Conservation (phyloP, 495 filamentous ascomycete genomes). For the Talaromyces stipitatus region DNA sequence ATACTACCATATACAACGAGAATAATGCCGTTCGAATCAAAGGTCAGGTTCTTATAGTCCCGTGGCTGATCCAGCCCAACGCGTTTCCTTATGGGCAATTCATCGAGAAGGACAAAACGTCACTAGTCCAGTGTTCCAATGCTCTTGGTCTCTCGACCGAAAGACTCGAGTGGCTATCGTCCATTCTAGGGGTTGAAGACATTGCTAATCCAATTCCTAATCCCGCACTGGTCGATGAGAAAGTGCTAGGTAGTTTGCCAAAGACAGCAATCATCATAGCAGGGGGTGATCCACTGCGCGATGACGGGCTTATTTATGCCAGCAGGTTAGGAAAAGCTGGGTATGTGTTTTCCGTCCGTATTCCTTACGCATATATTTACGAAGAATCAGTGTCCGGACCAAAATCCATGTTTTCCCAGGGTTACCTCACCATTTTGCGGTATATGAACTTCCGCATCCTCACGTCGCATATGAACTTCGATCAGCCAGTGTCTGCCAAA, state of each 20-base stretch:
- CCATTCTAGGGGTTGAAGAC: slow-evolving; percentile 17
- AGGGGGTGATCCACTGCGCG: slow-evolving; percentile 37
- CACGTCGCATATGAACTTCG: neutral
- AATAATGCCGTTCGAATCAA: slow-evolving; percentile 19
- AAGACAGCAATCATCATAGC: slow-evolving; percentile 36
- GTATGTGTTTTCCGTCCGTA: neutral
- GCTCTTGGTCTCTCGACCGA: slow-evolving; percentile 29
- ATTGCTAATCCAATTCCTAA: slow-evolving; percentile 3
- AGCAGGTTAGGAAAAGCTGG: neutral
- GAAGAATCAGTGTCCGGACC: neutral
- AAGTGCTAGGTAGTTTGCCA: slow-evolving; percentile 30
- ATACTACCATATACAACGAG: slow-evolving; percentile 3
- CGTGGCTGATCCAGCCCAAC: slow-evolving; percentile 21
- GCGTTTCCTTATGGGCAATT: slow-evolving; percentile 23
- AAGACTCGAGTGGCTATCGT: slow-evolving; percentile 24
- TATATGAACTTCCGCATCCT: neutral
- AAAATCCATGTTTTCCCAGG: neutral
- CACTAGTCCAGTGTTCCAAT: slow-evolving; percentile 29
- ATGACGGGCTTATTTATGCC: slow-evolving; percentile 9
- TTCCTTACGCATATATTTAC: neutral
- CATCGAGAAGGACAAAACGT: slow-evolving; percentile 26
- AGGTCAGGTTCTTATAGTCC: slow-evolving; percentile 39
- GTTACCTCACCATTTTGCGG: neutral
- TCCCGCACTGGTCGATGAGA: slow-evolving; percentile 14
- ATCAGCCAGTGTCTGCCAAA: neutral